Evolutionary conservation across 345 rosid genomes (phyloP).

Genomic region (Euphorbia peplus): DNA sequence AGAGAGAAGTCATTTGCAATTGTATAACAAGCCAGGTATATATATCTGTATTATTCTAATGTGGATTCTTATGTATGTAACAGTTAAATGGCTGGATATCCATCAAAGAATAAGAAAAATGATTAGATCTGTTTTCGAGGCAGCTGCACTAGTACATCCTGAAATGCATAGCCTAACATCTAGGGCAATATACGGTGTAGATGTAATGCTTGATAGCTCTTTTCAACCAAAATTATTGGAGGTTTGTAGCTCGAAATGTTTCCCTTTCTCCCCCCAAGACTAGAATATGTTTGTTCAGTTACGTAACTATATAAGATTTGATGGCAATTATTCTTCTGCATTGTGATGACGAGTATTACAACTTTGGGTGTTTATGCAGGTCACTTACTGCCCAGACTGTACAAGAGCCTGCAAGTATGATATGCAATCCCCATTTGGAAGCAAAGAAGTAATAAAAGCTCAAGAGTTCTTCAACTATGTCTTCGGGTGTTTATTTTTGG

Average conservation of each 20-base stretch:
- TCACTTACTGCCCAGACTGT: slow-evolving; percentile 93
- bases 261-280: neutral
- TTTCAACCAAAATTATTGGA: slow-evolving; percentile 84
- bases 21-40: neutral
- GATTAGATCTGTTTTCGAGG: slow-evolving; percentile 70
- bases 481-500: slow-evolving; percentile 78
- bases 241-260: slow-evolving; percentile 44
- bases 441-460: slow-evolving; percentile 44
- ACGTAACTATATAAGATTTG: neutral
- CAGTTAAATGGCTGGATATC: slow-evolving; percentile 83
- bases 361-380: slow-evolving; percentile 37
- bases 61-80: slow-evolving; percentile 15
- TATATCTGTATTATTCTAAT: neutral
- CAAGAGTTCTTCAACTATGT: slow-evolving; percentile 66
- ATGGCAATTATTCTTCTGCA: neutral
- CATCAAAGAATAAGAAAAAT: slow-evolving; percentile 55
- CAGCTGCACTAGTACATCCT: slow-evolving; percentile 80
- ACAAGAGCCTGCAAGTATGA: slow-evolving; percentile 87
- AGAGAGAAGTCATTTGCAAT: neutral
- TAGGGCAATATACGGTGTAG: slow-evolving; percentile 88
- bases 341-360: neutral
- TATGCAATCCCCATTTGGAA: slow-evolving; percentile 42
- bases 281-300: neutral
- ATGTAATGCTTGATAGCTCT: slow-evolving; percentile 77
- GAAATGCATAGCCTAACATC: slow-evolving; percentile 81